These are phyloP conservation scores for Talaromyces adpressus DNA, from an alignment of 495 filamentous ascomycete species.

Conservation along the genomic window DNA sequence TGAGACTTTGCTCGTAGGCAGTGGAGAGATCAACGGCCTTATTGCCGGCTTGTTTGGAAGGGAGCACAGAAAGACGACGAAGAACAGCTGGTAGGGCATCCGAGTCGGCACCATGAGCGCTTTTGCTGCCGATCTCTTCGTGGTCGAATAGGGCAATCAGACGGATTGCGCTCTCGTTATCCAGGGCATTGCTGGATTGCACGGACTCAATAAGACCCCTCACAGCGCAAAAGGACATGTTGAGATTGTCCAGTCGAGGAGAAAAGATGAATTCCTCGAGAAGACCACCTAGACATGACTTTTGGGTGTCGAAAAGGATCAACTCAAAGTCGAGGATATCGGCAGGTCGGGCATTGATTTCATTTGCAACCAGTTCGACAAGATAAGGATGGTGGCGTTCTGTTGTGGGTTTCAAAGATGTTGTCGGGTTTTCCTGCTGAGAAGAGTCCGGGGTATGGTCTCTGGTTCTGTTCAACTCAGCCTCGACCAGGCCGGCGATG, in stretches of 20 bases:
- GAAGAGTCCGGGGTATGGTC: conserved; percentile 29
- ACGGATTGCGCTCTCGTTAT: conserved; percentile 73
- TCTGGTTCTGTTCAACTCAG: conserved; percentile 72
- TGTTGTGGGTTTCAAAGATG: conserved; percentile 65
- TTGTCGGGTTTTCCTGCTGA: conserved; percentile 47
- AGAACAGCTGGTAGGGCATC: conserved; percentile 86
- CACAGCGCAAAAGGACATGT: conserved; percentile 87
- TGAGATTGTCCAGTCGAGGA: conserved; percentile 84
- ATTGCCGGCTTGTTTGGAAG: conserved; percentile 33
- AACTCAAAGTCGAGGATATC: conserved; percentile 92
- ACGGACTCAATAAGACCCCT: conserved; percentile 76
- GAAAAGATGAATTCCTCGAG: conserved; percentile 94
- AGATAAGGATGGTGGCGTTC: conserved; percentile 88
- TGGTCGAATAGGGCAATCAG: conserved; percentile 93
- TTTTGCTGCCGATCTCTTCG: conserved; percentile 89
- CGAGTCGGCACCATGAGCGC: conserved; percentile 88
- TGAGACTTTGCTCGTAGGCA: conserved; percentile 87
- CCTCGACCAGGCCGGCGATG: conserved; percentile 78
- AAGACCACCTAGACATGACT: conserved; percentile 79
- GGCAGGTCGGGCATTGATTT: conserved; percentile 58
- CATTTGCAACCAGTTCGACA: conserved; percentile 75
- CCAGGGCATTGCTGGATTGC: conserved; percentile 50
- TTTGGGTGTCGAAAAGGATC: conserved; percentile 91
- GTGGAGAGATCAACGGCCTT: conserved; percentile 50
- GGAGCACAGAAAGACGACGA: conserved; percentile 76